phyloP scores from a whole-genome alignment of 106 monocot species.

The Phalaenopsis aphrodite region DNA sequence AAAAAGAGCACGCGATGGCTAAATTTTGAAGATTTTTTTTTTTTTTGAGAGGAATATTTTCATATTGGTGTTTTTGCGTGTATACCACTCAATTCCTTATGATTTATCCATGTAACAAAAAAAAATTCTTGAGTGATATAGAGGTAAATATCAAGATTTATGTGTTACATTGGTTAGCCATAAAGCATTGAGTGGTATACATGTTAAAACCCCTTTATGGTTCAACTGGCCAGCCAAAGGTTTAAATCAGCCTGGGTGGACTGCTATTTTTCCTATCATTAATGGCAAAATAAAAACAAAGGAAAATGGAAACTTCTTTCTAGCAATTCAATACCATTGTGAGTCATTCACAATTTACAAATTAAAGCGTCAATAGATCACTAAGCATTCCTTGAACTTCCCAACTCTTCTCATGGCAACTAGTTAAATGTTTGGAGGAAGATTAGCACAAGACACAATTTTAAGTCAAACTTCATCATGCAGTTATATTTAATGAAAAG shows the following conservation, averaged over 20 bases:
- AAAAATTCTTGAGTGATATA: too few relatives aligned
- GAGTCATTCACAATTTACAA: not conserved
- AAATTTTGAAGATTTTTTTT: not conserved
- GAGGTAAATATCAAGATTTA: too few relatives aligned
- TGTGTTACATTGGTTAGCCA: too few relatives aligned
- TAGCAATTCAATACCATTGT: not conserved
- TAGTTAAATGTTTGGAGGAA: not conserved
- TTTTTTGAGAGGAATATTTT: not conserved
- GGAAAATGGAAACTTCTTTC: not conserved
- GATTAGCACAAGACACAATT: not conserved
- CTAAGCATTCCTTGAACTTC: not conserved
- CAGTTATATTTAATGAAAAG: conserved; percentile 80
- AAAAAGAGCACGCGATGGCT: not conserved
- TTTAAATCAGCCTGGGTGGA: not conserved
- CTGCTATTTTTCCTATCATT: not conserved
- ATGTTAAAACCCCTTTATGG: too few relatives aligned
- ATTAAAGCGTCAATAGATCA: not conserved
- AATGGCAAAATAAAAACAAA: not conserved
- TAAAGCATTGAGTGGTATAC: too few relatives aligned
- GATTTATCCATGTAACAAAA: too few relatives aligned
- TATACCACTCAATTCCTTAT: too few relatives aligned
- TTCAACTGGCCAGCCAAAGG: not conserved
- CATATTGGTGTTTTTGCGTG: not conserved
- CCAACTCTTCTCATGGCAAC: not conserved
- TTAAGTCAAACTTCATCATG: conserved; percentile 1